Evolutionary conservation across 352 stramenopile genomes (phyloP), one percentile per base, ranked within the genome.

Genomic region (Pythium chondricola): DNA sequence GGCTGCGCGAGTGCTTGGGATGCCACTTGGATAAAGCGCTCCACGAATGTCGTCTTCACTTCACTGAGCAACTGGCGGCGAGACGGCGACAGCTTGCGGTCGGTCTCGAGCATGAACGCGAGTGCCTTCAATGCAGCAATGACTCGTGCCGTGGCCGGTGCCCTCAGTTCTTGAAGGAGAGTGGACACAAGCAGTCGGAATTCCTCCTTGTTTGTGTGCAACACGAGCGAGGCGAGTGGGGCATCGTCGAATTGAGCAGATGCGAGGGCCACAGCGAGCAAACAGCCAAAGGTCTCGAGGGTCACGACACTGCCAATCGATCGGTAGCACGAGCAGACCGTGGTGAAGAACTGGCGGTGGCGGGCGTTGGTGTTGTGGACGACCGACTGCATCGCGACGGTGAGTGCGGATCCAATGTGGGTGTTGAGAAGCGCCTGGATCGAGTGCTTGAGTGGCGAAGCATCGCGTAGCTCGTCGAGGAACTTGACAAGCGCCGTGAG

Each of bases 121-220:
- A 92, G 35, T 18, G 64, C 68, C 38, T 72, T 67, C 16, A 94
- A 55, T 9, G 67, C 71, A 4, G 67, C 63, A 16, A 85, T 49
- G n/a, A 82, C 76, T 7, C 83, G 78, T 9, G 43, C 36, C 0
- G 24, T 10, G 47, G 72, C 62, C 4, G 50, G 52, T 17, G 72
- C 56, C 27, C 49, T 50, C 2, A 87, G 39, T 44, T 94, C 83
- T 6, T 77, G 67, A 30, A 70, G 29, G 33, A 89, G 39, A 26
- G 77, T 89, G 10, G 69, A 50, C 3, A 86, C 40, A 32, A 88
- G 30, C 31, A 93, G 54, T n/a, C 58, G 56, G 42, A 83, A 89
- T 46, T 93, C 82, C 32, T 79, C 63, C 47, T 79, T 85, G 61
- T 80, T 89, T 6, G 76, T 62, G 48, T 74, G 74, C n/a, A 49